phyloP scores from a whole-genome alignment of 345 rosid genomes.

The Populus ilicifolia region DNA sequence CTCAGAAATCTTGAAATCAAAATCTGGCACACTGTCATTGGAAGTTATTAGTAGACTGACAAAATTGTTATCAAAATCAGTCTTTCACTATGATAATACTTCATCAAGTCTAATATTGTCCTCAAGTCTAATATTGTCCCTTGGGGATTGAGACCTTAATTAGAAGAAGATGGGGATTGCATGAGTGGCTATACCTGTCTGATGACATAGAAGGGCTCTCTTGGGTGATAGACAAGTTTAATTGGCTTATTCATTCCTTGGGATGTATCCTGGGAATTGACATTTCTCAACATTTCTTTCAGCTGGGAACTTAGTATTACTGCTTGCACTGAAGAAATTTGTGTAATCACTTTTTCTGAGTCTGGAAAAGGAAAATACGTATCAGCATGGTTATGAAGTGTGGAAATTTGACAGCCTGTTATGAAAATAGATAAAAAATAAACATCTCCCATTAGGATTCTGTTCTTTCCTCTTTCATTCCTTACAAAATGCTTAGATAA shows the following conservation, averaged over 20 bases:
- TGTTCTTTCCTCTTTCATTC: background rate
- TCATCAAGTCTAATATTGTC: background rate
- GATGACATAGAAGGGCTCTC: constrained; percentile 72
- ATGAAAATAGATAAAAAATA: background rate
- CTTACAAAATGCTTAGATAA: background rate
- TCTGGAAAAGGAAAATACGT: constrained; percentile 41
- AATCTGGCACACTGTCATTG: background rate
- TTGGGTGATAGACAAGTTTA: constrained; percentile 65
- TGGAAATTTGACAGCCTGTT: background rate
- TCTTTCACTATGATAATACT: background rate
- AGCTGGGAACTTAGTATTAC: constrained; percentile 61
- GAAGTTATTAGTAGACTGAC: background rate
- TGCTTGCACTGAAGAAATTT: constrained; percentile 68
- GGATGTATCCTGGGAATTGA: constrained; percentile 40
- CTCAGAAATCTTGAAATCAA: background rate
- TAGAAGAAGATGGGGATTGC: background rate
- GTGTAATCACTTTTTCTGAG: constrained; percentile 49
- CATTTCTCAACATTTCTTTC: constrained; percentile 60
- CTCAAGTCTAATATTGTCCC: background rate
- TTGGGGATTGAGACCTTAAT: background rate
- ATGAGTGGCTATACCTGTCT: constrained; percentile 49
- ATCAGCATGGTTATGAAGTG: background rate
- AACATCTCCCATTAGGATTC: background rate
- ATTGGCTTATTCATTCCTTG: constrained; percentile 47
- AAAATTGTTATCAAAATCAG: background rate